A percentile compares a stretch with the other conserved stretches of the same genome.
Conservation (phyloP, 2,329 filamentous ascomycete genomes). For the Claviceps cyperi region DNA sequence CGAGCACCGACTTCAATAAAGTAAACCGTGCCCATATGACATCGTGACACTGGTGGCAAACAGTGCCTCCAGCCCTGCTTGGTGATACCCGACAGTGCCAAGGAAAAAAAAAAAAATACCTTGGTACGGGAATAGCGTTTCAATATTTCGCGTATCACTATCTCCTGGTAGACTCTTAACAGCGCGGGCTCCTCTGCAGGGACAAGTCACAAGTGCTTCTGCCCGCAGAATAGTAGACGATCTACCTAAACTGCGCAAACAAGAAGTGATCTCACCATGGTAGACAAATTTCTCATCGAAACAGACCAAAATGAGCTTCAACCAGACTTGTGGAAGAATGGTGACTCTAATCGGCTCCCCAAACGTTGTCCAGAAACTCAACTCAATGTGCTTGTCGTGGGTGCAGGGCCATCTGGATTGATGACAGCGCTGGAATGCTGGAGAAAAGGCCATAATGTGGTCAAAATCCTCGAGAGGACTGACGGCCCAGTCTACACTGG, state of each 20-base stretch:
- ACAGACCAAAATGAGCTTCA: neutral
- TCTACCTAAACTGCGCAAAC: too few relatives aligned
- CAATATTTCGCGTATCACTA: too few relatives aligned
- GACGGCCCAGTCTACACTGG: constrained; percentile 1
- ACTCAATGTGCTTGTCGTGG: constrained; percentile 7
- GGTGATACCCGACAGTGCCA: too few relatives aligned
- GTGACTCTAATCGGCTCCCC: neutral
- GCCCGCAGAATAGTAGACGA: neutral
- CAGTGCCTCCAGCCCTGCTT: too few relatives aligned
- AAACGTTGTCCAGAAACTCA: constrained; percentile 1
- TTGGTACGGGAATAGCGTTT: too few relatives aligned
- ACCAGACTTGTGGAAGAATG: neutral
- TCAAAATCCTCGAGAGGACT: constrained; percentile 7
- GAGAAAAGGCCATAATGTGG: constrained; percentile 8
- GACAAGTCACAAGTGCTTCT: neutral
- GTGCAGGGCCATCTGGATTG: constrained; percentile 7
- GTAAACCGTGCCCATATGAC: neutral
- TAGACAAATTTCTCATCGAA: neutral
- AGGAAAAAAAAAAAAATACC: too few relatives aligned
- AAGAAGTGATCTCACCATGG: neutral
- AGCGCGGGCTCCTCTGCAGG: neutral
- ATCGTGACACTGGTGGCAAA: too few relatives aligned
- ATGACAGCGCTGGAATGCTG: constrained; percentile 8
- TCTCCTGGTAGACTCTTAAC: too few relatives aligned
- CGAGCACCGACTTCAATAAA: neutral